These are phyloP conservation scores for Cyclotella sp. DNA, from an alignment of 108 stramenopile genomes.

Conservation along the genomic window DNA sequence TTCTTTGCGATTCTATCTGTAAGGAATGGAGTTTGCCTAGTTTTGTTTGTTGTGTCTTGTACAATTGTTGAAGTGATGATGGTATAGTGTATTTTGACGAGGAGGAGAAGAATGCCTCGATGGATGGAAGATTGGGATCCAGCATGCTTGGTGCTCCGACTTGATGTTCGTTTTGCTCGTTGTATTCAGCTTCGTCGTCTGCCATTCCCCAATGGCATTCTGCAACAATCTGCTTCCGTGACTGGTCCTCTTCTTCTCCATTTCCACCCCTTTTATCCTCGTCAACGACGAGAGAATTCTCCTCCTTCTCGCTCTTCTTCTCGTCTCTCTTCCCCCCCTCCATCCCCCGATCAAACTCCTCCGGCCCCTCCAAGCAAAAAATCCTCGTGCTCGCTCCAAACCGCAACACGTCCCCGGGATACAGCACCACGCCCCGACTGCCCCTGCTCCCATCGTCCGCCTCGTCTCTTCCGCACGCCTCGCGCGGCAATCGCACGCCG, in stretches of 20 bases:
- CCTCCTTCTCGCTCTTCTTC: too few species aligned
- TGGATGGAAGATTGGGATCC: slow-evolving; percentile 30
- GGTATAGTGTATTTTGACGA: slow-evolving; percentile 53
- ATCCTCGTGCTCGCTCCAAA: slow-evolving; percentile 77
- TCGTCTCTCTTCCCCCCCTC: too few species aligned
- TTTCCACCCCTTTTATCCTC: not conserved
- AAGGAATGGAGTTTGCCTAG: slow-evolving; percentile 65
- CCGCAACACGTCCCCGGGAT: slow-evolving; percentile 70
- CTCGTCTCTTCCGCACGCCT: slow-evolving; percentile 58
- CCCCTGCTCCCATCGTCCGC: slow-evolving; percentile 39
- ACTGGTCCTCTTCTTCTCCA: not conserved
- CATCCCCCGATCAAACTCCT: slow-evolving; percentile 66
- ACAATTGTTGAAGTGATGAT: slow-evolving; percentile 57
- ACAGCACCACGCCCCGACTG: slow-evolving; percentile 72
- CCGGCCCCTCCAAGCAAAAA: slow-evolving; percentile 71
- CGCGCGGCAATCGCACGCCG: slow-evolving; percentile 53
- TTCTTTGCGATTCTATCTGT: slow-evolving; percentile 69
- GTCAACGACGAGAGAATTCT: slow-evolving; percentile 8
- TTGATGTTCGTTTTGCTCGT: too few species aligned
- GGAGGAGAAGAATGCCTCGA: slow-evolving; percentile 37
- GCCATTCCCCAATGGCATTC: slow-evolving; percentile 64
- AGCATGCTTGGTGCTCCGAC: slow-evolving; percentile 14
- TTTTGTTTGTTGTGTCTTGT: slow-evolving; percentile 57
- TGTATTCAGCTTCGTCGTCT: slow-evolving; percentile 11
- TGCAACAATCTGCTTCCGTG: slow-evolving; percentile 26